phyloP scores from a whole-genome alignment of 495 filamentous ascomycete species.

The Bombardia bombarda region DNA sequence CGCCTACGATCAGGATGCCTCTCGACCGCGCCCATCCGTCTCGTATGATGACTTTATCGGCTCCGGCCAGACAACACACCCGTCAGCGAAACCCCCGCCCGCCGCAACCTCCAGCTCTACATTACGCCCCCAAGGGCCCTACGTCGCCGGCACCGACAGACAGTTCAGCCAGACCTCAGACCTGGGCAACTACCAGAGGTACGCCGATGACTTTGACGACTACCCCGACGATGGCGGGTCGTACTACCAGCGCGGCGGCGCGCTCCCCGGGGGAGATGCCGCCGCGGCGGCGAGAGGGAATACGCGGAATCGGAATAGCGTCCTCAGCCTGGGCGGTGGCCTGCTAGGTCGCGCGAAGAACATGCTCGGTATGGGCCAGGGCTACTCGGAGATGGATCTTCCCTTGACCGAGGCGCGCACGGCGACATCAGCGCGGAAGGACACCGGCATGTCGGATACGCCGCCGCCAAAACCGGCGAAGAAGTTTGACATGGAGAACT shows the following conservation, averaged over 20 bases:
- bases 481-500: constrained; percentile 59
- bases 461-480: constrained; percentile 39
- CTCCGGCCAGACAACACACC: constrained; percentile 31
- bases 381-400: constrained; percentile 97
- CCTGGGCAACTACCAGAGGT: constrained; percentile 78
- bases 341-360: constrained; percentile 79
- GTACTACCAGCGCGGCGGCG: constrained; percentile 55
- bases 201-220: constrained; percentile 77
- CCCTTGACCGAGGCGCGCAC: constrained; percentile 74
- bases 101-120: constrained; percentile 24
- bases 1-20: constrained; percentile 54
- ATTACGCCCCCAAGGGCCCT: constrained; percentile 45
- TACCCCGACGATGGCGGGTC: constrained; percentile 68
- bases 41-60: constrained; percentile 96
- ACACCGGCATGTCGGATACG: constrained; percentile 22
- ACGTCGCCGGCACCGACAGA: constrained; percentile 41
- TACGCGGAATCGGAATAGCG: constrained; percentile 73
- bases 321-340: constrained; percentile 78
- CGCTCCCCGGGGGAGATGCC: constrained; percentile 35
- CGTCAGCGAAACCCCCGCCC: constrained; percentile 32
- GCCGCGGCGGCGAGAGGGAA: constrained; percentile 32
- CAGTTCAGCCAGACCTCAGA: constrained; percentile 80
- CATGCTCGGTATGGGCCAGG: constrained; percentile 82
- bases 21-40: constrained; percentile 67
- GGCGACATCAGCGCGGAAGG: constrained; percentile 16